Base-by-base conservation (phyloP, 2,329 filamentous ascomycete genomes). In the Cucurbitaria berberidis region DNA sequence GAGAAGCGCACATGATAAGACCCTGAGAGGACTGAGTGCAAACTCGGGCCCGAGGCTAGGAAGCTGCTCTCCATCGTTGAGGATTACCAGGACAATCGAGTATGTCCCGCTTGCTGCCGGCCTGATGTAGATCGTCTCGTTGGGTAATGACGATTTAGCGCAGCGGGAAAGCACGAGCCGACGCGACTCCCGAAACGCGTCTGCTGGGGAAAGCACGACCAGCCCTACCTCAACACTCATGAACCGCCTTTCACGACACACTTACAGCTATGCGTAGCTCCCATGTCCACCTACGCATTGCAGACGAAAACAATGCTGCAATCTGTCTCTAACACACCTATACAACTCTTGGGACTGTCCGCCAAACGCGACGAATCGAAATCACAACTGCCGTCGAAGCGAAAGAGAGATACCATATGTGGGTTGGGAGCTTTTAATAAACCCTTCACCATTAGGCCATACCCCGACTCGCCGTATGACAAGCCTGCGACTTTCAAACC, bases 221-320 rank as follows among this genome's bases (percentile, higher is more conserved):
- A 54, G 42, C 51, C 47, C 47, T n/a, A 51, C 42, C 36, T 51
- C 30, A 45, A 49, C 59, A 51, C 30, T 42, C 40, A 43, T 35
- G 35, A 30, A 18, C 26, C 45, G 40, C 48, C 26, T 41, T 26
- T 13, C 10, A 27, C 41, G 43, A 49, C 44, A 49, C n/a, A 36
- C 57, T 16, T 42, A 57, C 50, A 59, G 53, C 63, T 60, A 73
- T 73, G 70, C 60, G 48, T 57, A 60, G 57, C 36, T 46, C 48
- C 50, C 29, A 71, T 72, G 66, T 57, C 65, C 30, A 53, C 57
- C 18, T 68, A 65, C 49, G 63, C 62, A 63, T 61, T 63, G 64
- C 68, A 71, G 47, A 70, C 64, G 32, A 65, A 63, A 52, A 71
- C 60, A 53, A 72, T 72, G 69, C 64, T 67, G 21, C 57, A 65